Conservation (phyloP, 202 grass and related monocot genomes). For the Zoysia matrella region DNA sequence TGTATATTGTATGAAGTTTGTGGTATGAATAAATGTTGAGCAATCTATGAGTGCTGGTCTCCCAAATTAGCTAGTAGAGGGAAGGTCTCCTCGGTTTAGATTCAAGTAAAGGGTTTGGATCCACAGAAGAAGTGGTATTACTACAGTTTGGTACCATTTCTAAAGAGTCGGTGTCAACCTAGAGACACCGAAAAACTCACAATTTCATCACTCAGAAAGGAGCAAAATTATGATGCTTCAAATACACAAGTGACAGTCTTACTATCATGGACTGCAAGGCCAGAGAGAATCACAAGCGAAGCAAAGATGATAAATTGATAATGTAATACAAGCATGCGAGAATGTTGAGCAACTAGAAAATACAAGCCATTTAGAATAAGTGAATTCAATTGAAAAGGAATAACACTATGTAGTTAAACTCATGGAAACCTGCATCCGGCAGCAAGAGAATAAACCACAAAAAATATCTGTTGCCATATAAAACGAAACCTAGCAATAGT, state of each 20-base stretch:
- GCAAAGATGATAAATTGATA: background rate
- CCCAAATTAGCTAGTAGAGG: too few relatives aligned
- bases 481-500: conserved; percentile 5
- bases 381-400: background rate
- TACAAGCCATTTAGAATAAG: background rate
- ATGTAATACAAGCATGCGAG: background rate
- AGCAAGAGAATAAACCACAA: conserved; percentile 22
- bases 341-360: conserved; percentile 3
- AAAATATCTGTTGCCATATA: background rate
- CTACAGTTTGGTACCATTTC: too few relatives aligned
- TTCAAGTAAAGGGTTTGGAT: too few relatives aligned
- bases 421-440: background rate
- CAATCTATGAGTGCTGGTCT: too few relatives aligned
- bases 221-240: background rate
- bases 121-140: too few relatives aligned
- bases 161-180: too few relatives aligned
- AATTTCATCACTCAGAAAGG: background rate
- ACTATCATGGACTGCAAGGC: conserved; percentile 10
- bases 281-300: conserved; percentile 18
- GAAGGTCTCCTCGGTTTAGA: too few relatives aligned
- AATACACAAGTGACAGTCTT: background rate
- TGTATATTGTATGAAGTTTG: too few relatives aligned
- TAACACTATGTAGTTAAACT: background rate
- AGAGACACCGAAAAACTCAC: background rate
- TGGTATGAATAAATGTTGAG: too few relatives aligned